Evolutionary conservation across 805 yeast species (phyloP).

Genomic region (Yamadazyma phyllophila): DNA sequence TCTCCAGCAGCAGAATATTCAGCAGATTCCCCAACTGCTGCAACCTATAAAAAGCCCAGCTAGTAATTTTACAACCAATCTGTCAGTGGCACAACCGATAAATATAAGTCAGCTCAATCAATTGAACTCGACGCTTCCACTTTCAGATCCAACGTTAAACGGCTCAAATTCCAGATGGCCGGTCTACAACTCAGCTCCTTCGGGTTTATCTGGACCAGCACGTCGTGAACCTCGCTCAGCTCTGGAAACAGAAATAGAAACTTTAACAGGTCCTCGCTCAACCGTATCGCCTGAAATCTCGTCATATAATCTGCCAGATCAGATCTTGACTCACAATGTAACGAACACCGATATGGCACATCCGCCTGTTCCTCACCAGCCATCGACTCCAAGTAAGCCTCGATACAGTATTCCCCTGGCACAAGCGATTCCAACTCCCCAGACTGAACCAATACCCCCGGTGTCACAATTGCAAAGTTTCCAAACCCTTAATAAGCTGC

Average conservation of each 20-base stretch:
- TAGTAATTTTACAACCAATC: background rate
- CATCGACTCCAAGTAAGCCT: background rate
- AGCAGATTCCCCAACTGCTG: background rate
- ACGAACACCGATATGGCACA: background rate
- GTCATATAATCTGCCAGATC: background rate
- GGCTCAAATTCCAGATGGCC: background rate
- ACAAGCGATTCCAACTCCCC: slow-evolving; percentile 7
- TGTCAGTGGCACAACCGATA: background rate
- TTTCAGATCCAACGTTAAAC: background rate
- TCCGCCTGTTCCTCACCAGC: background rate
- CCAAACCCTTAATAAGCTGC: background rate
- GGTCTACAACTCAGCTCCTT: background rate
- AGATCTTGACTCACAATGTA: background rate
- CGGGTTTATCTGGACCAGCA: background rate
- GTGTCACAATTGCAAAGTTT: background rate
- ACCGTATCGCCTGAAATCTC: background rate
- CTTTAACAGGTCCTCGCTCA: background rate
- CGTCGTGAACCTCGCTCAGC: no score
- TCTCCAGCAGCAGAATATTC: background rate
- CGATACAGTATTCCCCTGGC: background rate
- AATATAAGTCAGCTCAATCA: background rate
- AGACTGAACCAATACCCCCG: slow-evolving; percentile 2
- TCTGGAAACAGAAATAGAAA: no score
- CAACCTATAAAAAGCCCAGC: background rate
- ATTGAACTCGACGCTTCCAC: background rate